Base-by-base conservation (phyloP, 768 basidiomycete species). In the Daedalea quercina region DNA sequence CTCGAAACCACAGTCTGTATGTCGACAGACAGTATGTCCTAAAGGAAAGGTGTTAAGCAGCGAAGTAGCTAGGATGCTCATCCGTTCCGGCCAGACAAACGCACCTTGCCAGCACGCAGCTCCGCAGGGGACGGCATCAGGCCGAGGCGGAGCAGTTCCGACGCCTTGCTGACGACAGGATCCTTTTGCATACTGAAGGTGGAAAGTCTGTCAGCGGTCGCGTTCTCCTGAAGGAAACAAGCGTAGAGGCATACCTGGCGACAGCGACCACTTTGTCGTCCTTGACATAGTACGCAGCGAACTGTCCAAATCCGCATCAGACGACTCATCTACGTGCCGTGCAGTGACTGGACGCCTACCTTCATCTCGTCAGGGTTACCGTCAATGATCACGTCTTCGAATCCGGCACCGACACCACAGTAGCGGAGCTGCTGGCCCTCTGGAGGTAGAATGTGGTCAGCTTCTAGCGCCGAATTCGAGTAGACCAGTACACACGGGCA, bases 351-450 rank as follows among this genome's bases (percentile, higher is more conserved):
- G 23, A 22, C 12, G 57, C 67, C 41, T 51, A 85, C 89, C 80
- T 94, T 94, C 73, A 93, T 69, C 57, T 87, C 88, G 7, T 70
- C 77, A 0, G 84, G 75, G 65, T 85, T 75, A 3, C 93, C 93
- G 52, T 84, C 80, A 60, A 94, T 79, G 62, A 84, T 80, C 20
- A 90, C 70, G 58, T 93, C 87, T 57, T 94, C 90, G 61, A 78
- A 87, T 1, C 77, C 75, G 1, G 73, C 73, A 4, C 87, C 84
- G 44, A 83, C 69, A 4, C 93, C 93, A 62, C 85, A 83, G 70
- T 94, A 96, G 47, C 93, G 78, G 41, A 96, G 71, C 62, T 93
- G 88, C 63, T 87, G 84, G 33, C 92, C 91, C 80, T 87, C 87
- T 88, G 58, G 23, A 43, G 31, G 22, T 22, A 12, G 9, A 47